Evolutionary conservation across 2,329 filamentous ascomycete genomes (phyloP).

Genomic region (Trematosphaeria pertusa): DNA sequence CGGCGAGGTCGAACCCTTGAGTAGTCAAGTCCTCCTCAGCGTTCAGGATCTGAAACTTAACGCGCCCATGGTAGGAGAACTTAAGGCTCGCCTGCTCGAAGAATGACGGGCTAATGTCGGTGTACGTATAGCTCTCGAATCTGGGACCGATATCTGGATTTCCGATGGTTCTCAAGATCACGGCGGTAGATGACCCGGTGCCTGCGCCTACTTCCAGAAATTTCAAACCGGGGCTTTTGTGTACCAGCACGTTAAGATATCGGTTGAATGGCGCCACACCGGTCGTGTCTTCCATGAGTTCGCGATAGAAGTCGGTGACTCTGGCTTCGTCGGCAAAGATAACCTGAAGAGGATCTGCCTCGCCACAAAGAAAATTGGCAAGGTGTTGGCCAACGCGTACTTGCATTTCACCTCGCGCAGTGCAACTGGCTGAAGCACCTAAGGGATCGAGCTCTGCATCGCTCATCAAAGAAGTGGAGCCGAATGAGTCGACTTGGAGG

Average conservation of each 20-base stretch:
- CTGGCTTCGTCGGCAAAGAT: slow-evolving; percentile 1
- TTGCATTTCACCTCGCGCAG: neutral
- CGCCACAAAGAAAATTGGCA: neutral
- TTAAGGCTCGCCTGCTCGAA: slow-evolving; percentile 23
- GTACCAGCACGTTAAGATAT: neutral
- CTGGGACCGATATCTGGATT: neutral
- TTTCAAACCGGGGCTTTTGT: slow-evolving; percentile 5
- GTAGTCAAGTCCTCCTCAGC: neutral
- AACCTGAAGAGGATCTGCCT: slow-evolving; percentile 2
- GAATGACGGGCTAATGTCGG: slow-evolving; percentile 25
- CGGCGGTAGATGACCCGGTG: slow-evolving; percentile 3
- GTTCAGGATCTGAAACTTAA: neutral
- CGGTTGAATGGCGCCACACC: neutral
- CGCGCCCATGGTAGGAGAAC: neutral
- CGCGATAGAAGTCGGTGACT: slow-evolving; percentile 1
- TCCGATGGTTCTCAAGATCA: neutral
- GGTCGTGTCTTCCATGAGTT: neutral
- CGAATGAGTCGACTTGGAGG: neutral
- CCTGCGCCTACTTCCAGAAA: slow-evolving; percentile 14
- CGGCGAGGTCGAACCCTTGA: slow-evolving; percentile 19
- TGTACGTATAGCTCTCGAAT: slow-evolving; percentile 24
- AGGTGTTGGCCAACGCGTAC: neutral
- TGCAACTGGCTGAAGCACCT: neutral
- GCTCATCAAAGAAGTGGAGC: slow-evolving; percentile 7
- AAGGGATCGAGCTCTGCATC: neutral